Evolutionary conservation across 1,139 yeast species (phyloP).

Genomic region (Yamadazyma friedrichii): DNA sequence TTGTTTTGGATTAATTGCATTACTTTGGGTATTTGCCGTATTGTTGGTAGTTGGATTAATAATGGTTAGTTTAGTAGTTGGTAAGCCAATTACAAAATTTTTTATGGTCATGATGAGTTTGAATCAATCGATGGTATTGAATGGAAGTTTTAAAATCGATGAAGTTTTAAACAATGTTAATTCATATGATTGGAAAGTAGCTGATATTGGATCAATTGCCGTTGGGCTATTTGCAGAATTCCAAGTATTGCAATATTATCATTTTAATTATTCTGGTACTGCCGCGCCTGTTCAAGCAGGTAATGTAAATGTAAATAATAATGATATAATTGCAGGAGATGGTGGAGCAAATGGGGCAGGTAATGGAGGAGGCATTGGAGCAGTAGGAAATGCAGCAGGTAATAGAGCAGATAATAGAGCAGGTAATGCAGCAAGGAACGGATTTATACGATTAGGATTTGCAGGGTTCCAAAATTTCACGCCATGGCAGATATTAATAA

Average conservation of each 20-base stretch:
- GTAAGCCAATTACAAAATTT: slow-evolving; percentile 34
- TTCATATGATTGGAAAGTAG: slow-evolving; percentile 21
- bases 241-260: slow-evolving; percentile 16
- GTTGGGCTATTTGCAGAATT: slow-evolving; percentile 22
- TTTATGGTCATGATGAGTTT: not conserved
- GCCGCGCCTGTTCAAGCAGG: slow-evolving; percentile 22
- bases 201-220: slow-evolving; percentile 24
- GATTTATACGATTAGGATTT: slow-evolving; percentile 5
- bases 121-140: not conserved
- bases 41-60: slow-evolving; percentile 39
- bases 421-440: too few relatives aligned
- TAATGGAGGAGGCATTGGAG: too few relatives aligned
- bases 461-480: slow-evolving; percentile 5
- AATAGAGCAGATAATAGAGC: too few relatives aligned
- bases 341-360: too few relatives aligned
- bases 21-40: slow-evolving; percentile 73
- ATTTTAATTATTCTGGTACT: slow-evolving; percentile 26
- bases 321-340: slow-evolving; percentile 7
- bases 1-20: slow-evolving; percentile 51
- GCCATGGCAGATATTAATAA: slow-evolving; percentile 2
- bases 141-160: not conserved
- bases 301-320: not conserved
- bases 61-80: slow-evolving; percentile 35
- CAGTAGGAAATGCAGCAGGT: slow-evolving; percentile 5
- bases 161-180: not conserved